Evolutionary conservation across 2,329 filamentous ascomycete genomes (phyloP), one percentile per base, ranked within the genome.

Genomic region (Aphanoascus verrucosus): DNA sequence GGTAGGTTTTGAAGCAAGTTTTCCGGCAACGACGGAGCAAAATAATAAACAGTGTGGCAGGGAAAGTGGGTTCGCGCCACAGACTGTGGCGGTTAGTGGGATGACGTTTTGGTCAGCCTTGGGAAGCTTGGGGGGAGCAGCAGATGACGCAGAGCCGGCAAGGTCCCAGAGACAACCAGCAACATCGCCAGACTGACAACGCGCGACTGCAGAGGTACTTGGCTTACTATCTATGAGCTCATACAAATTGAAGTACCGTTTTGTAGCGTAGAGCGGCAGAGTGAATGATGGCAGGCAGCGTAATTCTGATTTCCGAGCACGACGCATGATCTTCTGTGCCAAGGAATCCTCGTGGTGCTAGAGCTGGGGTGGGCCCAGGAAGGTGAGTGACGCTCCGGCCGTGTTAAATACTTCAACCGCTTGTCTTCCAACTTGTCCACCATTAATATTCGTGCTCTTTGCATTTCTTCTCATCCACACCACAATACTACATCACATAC

Each of bases 391-490:
- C 23, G 23, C 3, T 28, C 49, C 28, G 19, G 28, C 40, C 38
- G 49, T 51, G 37, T 51, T 51, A 51, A 28, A 51, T 51, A 51
- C 49, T 51, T 51, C 31, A 43, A 43, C 49, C 38, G 41, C 20
- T 14, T 42, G 38, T 38, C n/a, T 20, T 37, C 35, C 49, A 40
- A 17, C 15, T 23, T 23, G n/a, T n/a, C 35, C 35, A 37, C n/a
- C 23, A 28, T 40, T 41, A 41, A 41, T 17, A 41, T 41, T 41
- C 6, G 19, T 44, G 23, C 19, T 44, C 40, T 37, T 37, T n/a
- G 14, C 12, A 19, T 23, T 44, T 23, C 17, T 14, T 23, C 23
- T 44, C 41, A 44, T 44, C 17, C 17, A 3, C 19, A 19, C 41
- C 19, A 11, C 11, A 23, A 19, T 14, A 44, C 19, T 7, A 8